Percentiles rank a stretch among this genome's conserved stretches.
Evolutionary conservation across 148 eudicot species (phyloP).

Genomic region (Vaccinium macrocarpon): DNA sequence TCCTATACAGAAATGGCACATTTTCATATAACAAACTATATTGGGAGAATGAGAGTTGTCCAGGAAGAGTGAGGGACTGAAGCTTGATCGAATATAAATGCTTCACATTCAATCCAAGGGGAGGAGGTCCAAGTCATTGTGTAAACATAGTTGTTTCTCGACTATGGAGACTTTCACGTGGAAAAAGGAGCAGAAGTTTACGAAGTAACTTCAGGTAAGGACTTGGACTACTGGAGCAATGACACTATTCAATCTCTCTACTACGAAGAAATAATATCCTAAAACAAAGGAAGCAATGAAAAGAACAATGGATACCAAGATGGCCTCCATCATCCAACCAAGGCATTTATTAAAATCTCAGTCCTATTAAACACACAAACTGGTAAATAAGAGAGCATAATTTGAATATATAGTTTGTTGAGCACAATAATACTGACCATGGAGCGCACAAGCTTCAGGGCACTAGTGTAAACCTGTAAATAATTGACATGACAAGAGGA

Average conservation of each 20-base stretch:
- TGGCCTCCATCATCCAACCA: background rate
- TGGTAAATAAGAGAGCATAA: background rate
- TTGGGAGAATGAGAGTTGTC: background rate
- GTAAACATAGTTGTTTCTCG: background rate
- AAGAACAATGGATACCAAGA: background rate
- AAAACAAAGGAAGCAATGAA: background rate
- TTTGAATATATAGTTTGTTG: background rate
- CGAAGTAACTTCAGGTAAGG: background rate
- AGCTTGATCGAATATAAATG: background rate
- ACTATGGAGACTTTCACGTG: background rate
- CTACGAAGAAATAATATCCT: background rate
- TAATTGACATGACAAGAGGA: constrained; percentile 8
- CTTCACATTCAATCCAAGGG: constrained; percentile 3
- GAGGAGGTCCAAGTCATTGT: background rate
- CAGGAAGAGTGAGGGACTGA: background rate
- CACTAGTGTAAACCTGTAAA: constrained; percentile 88
- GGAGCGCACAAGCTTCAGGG: constrained; percentile 92
- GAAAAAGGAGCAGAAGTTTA: background rate
- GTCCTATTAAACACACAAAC: background rate
- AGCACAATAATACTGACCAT: constrained; percentile 55
- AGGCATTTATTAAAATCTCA: background rate
- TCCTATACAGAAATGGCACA: constrained; percentile 2
- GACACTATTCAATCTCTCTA: background rate
- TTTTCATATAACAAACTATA: background rate
- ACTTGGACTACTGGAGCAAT: background rate